These are phyloP conservation scores for Quercus tomentella DNA, from an alignment of 331 rosid species.

Conservation along the genomic window DNA sequence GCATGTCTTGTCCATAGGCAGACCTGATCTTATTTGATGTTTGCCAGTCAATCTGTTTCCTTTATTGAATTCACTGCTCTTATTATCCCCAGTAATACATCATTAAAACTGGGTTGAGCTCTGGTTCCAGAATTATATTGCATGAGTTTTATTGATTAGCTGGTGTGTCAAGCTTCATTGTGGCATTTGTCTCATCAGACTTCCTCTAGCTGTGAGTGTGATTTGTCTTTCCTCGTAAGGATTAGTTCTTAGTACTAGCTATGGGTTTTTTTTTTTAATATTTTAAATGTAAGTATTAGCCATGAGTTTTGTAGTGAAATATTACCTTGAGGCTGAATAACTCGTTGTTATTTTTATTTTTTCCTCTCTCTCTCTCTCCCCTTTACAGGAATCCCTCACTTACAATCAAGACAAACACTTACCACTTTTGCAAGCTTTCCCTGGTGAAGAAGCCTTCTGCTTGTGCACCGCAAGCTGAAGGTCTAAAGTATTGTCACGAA, in stretches of 20 bases:
- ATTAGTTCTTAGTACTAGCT: background rate
- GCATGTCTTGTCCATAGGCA: background rate
- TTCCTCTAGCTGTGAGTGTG: background rate
- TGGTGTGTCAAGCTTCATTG: background rate
- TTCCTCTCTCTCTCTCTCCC: background rate
- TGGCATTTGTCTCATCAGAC: background rate
- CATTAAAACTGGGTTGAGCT: background rate
- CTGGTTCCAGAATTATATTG: background rate
- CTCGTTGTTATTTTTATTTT: background rate
- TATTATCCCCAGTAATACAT: background rate
- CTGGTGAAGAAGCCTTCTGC: constrained; percentile 47
- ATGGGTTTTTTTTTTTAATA: background rate
- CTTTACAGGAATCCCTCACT: constrained; percentile 54
- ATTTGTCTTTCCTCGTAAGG: background rate
- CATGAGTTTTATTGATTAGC: background rate
- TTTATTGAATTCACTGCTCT: background rate
- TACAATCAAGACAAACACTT: constrained; percentile 67
- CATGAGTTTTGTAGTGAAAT: background rate
- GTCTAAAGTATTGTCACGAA: constrained; percentile 12
- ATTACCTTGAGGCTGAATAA: background rate
- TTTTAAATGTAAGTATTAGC: background rate
- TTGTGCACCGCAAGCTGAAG: constrained; percentile 23
- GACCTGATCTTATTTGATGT: background rate
- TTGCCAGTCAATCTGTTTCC: background rate
- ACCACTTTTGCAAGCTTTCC: constrained; percentile 95